Evolutionary conservation across 306 rosid genomes (phyloP).

Genomic region (Vigna radiata): DNA sequence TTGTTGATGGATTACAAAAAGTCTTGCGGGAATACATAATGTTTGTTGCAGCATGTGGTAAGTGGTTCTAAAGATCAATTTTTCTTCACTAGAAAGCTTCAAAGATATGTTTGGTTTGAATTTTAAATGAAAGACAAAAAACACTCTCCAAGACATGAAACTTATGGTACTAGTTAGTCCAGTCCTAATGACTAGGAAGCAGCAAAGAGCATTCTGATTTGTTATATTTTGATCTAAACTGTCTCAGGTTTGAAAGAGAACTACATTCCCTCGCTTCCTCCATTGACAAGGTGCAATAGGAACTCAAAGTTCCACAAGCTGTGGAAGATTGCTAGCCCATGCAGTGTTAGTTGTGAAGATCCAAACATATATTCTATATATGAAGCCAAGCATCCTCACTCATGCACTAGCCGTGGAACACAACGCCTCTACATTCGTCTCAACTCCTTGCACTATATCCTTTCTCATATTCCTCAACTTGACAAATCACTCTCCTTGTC

Average conservation of each 20-base stretch:
- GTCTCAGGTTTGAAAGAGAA: slow-evolving; percentile 79
- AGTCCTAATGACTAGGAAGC: neutral
- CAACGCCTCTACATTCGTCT: slow-evolving; percentile 97
- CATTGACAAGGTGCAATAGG: slow-evolving; percentile 83
- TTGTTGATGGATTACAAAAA: slow-evolving; percentile 63
- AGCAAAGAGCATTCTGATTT: slow-evolving; percentile 21
- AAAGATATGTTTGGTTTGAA: neutral
- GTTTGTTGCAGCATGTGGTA: slow-evolving; percentile 78
- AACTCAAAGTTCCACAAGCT: slow-evolving; percentile 70
- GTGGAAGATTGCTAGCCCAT: slow-evolving; percentile 85
- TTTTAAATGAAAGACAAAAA: neutral
- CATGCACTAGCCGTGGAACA: slow-evolving; percentile 87
- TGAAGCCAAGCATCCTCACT: slow-evolving; percentile 68
- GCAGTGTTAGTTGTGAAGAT: slow-evolving; percentile 65
- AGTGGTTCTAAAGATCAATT: slow-evolving; percentile 16
- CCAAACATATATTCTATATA: slow-evolving; percentile 48
- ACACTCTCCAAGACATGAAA: neutral
- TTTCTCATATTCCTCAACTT: slow-evolving; percentile 60
- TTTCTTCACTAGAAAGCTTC: slow-evolving; percentile 4
- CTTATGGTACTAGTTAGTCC: no score
- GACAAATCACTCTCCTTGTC: slow-evolving; percentile 70
- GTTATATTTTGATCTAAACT: slow-evolving; percentile 4
- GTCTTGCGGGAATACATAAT: slow-evolving; percentile 67
- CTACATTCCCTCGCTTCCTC: slow-evolving; percentile 84
- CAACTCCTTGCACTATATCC: slow-evolving; percentile 76